Percentiles rank a stretch among this genome's conserved stretches.
phyloP scores from a whole-genome alignment of 345 rosid species.

The Kandelia obovata region DNA sequence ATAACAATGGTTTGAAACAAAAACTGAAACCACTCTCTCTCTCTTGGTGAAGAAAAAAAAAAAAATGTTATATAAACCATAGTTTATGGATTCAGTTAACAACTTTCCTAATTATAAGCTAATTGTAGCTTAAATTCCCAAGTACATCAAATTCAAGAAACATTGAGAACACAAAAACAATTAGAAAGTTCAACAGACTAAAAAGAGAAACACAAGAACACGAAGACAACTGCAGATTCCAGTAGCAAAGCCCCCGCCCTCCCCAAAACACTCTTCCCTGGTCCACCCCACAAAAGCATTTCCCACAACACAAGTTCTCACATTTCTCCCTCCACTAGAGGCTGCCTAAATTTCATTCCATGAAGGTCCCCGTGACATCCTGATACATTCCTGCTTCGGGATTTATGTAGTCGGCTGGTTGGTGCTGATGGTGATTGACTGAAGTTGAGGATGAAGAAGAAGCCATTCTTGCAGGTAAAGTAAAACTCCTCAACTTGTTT shows the following conservation, averaged over 20 bases:
- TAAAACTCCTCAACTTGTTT: constrained; percentile 74
- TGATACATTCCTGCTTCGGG: constrained; percentile 57
- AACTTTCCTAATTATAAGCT: too few species aligned
- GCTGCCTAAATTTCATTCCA: constrained; percentile 46
- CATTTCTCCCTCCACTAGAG: not conserved
- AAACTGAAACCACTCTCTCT: too few species aligned
- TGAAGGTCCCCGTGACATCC: constrained; percentile 73
- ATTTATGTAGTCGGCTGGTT: constrained; percentile 49
- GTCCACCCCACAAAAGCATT: constrained; percentile 5
- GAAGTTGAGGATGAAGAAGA: constrained; percentile 68
- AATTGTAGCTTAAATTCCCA: too few species aligned
- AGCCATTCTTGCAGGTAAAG: constrained; percentile 70
- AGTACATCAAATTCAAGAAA: constrained; percentile 2
- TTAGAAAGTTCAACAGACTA: constrained; percentile 11
- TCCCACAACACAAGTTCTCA: constrained; percentile 26
- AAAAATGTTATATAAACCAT: too few species aligned
- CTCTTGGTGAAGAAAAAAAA: too few species aligned
- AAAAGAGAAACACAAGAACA: constrained; percentile 14
- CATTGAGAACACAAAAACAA: constrained; percentile 15
- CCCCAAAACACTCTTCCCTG: too few species aligned
- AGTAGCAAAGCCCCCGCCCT: not conserved
- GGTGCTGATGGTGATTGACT: constrained; percentile 48
- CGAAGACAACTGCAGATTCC: constrained; percentile 17
- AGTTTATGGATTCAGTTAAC: too few species aligned
- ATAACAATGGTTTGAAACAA: too few species aligned